Evolutionary conservation across 106 monocot species (phyloP).

Genomic region (Dendrobium nobile): DNA sequence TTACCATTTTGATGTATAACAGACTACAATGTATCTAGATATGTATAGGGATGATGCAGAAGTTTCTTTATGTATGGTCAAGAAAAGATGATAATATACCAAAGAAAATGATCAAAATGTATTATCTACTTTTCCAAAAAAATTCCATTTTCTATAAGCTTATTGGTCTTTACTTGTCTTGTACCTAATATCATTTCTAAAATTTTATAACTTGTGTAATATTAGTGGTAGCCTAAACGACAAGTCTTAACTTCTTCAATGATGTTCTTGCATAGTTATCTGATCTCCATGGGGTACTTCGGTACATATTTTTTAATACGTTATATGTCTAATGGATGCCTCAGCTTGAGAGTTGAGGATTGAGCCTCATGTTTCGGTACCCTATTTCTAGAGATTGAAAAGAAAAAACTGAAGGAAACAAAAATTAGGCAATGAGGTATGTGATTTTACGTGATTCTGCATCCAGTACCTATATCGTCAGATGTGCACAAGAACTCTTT

Average conservation of each 20-base stretch:
- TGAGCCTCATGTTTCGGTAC: too few species aligned
- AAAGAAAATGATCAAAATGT: neutral
- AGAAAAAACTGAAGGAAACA: neutral
- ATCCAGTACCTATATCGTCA: neutral
- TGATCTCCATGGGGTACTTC: too few species aligned
- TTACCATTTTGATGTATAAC: neutral
- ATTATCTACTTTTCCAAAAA: neutral
- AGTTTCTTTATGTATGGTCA: neutral
- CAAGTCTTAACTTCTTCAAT: too few species aligned
- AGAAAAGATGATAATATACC: neutral
- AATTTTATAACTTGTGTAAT: neutral
- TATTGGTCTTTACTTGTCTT: neutral
- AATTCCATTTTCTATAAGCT: neutral
- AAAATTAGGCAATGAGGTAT: neutral
- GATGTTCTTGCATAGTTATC: too few species aligned
- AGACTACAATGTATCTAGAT: neutral
- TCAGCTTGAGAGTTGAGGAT: too few species aligned
- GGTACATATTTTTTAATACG: too few species aligned
- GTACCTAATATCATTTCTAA: neutral
- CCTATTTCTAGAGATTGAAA: too few species aligned
- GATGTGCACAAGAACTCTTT: neutral
- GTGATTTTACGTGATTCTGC: neutral
- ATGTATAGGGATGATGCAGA: neutral
- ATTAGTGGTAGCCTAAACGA: too few species aligned
- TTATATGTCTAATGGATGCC: too few species aligned